Percentiles rank a stretch among this genome's conserved stretches.
These are phyloP conservation scores for Ganoderma resinaceum DNA, from an alignment of 1,284 basidiomycete species.

Conservation along the genomic window DNA sequence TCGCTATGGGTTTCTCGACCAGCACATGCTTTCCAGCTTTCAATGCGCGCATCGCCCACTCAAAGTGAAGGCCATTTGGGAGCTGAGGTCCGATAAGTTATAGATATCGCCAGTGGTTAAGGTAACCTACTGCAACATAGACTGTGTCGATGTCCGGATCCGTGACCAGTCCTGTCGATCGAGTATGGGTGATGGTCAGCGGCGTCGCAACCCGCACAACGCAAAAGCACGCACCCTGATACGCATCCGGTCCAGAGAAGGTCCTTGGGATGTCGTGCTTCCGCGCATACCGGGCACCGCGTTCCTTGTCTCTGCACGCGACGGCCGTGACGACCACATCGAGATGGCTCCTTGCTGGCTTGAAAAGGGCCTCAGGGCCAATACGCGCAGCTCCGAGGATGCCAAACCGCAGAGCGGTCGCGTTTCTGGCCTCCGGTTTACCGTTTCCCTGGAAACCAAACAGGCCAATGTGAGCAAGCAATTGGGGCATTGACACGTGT, in stretches of 20 bases:
- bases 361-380: conserved; percentile 61
- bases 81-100: conserved; percentile 46
- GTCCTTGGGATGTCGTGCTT: conserved; percentile 62
- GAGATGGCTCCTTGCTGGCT: conserved; percentile 61
- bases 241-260: conserved; percentile 57
- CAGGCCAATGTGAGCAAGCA: not conserved
- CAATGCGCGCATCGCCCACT: conserved; percentile 81
- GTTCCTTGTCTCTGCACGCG: conserved; percentile 63
- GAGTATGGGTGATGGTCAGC: not conserved
- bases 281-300: conserved; percentile 61
- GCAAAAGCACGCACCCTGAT: conserved; percentile 51
- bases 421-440: no score
- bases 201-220: not conserved
- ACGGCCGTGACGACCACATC: conserved; percentile 67
- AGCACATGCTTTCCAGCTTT: conserved; percentile 76
- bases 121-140: conserved; percentile 59
- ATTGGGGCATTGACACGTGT: not conserved
- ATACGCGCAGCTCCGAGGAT: conserved; percentile 73
- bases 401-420: conserved; percentile 55
- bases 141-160: conserved; percentile 67
- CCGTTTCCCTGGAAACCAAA: not conserved
- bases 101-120: not conserved
- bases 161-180: conserved; percentile 58
- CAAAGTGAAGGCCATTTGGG: conserved; percentile 75
- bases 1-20: conserved; percentile 70